These are phyloP conservation scores for Pseudogymnoascus sp. DNA, from an alignment of 2,329 filamentous ascomycete species.

Conservation along the genomic window DNA sequence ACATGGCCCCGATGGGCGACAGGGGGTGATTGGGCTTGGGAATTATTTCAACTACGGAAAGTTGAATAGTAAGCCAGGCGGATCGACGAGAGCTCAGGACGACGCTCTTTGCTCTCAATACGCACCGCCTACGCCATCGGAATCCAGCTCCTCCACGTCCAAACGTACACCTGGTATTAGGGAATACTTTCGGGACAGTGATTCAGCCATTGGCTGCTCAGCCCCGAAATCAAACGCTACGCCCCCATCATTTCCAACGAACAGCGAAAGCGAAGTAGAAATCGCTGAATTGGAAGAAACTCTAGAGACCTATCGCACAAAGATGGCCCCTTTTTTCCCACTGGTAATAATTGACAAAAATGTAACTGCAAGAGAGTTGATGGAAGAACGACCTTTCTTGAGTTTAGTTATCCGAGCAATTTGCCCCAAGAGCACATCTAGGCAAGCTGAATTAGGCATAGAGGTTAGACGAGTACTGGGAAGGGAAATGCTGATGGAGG, in stretches of 20 bases:
- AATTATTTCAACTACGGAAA: not conserved
- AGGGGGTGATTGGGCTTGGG: not conserved
- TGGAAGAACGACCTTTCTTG: slow-evolving; percentile 9
- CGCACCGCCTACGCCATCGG: not conserved
- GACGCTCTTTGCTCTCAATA: not conserved
- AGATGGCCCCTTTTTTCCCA: slow-evolving; percentile 12
- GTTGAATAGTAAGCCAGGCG: not conserved
- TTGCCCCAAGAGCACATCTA: not conserved
- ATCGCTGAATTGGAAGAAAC: slow-evolving; percentile 10
- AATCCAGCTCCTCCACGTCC: not conserved
- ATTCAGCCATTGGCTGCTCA: not conserved
- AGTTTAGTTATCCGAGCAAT: slow-evolving; percentile 1
- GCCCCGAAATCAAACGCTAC: not conserved
- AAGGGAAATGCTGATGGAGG: not conserved
- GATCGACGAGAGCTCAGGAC: not conserved
- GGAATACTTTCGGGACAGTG: not conserved
- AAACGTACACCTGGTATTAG: not conserved
- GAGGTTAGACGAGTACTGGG: not conserved
- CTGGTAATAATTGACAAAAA: slow-evolving; percentile 7
- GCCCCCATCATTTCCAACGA: not conserved
- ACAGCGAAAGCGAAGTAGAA: not conserved
- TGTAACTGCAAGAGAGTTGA: slow-evolving; percentile 4
- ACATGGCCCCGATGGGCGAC: not conserved
- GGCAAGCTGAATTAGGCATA: not conserved
- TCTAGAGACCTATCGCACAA: slow-evolving; percentile 11